A percentile compares a stretch with the other conserved stretches of the same genome.
Evolutionary conservation across 805 yeast genomes (phyloP).

Genomic region (Ogataea haglerorum): DNA sequence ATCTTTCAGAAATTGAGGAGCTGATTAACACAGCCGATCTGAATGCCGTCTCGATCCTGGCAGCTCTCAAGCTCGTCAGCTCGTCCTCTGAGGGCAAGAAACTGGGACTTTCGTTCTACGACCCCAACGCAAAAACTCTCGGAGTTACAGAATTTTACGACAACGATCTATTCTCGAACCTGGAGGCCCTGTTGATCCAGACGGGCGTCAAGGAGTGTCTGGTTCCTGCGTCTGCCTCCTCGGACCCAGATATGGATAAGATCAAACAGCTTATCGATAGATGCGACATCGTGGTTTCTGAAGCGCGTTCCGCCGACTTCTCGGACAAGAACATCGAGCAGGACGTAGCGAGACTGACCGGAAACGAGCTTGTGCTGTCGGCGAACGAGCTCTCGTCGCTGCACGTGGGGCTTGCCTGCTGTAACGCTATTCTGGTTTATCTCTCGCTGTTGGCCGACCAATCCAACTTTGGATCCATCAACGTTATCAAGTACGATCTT

Average conservation of each 20-base stretch:
- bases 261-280: conserved; percentile 70
- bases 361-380: conserved; percentile 50
- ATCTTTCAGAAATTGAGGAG: conserved; percentile 73
- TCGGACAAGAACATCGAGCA: conserved; percentile 66
- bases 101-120: conserved; percentile 79
- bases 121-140: conserved; percentile 61
- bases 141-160: conserved; percentile 81
- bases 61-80: conserved; percentile 44
- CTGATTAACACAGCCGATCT: conserved; percentile 46
- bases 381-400: conserved; percentile 51
- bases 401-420: conserved; percentile 54
- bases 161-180: conserved; percentile 80
- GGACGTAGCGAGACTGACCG: conserved; percentile 71
- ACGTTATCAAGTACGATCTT: conserved; percentile 64
- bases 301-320: conserved; percentile 55
- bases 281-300: conserved; percentile 71
- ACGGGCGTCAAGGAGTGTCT: conserved; percentile 85
- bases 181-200: conserved; percentile 85
- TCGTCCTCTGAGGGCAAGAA: conserved; percentile 42
- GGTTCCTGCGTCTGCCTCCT: conserved; percentile 40
- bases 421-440: conserved; percentile 67
- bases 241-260: conserved; percentile 58
- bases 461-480: conserved; percentile 50
- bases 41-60: conserved; percentile 43
- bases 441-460: conserved; percentile 60